Base-by-base conservation (phyloP, 345 rosid species). In the Moricandia arvensis region DNA sequence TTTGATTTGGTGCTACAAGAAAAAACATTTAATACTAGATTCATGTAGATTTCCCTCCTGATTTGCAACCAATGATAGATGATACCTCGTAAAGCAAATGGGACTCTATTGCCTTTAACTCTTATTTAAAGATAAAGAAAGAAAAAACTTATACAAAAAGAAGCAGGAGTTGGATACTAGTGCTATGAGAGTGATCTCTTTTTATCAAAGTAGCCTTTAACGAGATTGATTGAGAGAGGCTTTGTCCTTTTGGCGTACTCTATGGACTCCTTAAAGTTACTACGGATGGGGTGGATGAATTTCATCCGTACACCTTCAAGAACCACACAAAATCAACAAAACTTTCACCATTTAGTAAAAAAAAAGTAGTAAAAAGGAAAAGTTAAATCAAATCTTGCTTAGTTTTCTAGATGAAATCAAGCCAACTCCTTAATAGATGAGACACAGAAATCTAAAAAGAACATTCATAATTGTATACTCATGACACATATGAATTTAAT, bases 71-170 rank as follows among this genome's bases (percentile, higher is more conserved):
- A 78, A 61, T 78, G 29, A 67, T 60, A 30, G 0, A 60, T 15
- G 70, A 53, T 59, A 37, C 18, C 34, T 29, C 43, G 57, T 67
- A 79, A 79, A 79, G 81, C 70, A 72, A 73, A 60, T 79, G 78
- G 78, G 78, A 73, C 81, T 2, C 70, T 41, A 62, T 18, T 59
- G 24, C 81, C 74, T 79, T 79, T 79, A 41, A 9, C 78, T 54
- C 21, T 73, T 37, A 62, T 78, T 72, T 8, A 67, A 78, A 78
- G 51, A 72, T 37, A 78, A 78, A 72, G 49, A 71, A 26, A 71
- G 26, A 59, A 72, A 24, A 67, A 72, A 60, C 65, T 66, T 72
- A 35, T 17, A 59, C 38, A 13, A 49, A 76, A 75, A 57, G 43
- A 49, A 34, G 75, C 3, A 69, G 29, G 8, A 8, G 66, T 38